Evolutionary conservation across 1,284 basidiomycete species (phyloP).

Genomic region (Cutaneotrichosporon sp.): DNA sequence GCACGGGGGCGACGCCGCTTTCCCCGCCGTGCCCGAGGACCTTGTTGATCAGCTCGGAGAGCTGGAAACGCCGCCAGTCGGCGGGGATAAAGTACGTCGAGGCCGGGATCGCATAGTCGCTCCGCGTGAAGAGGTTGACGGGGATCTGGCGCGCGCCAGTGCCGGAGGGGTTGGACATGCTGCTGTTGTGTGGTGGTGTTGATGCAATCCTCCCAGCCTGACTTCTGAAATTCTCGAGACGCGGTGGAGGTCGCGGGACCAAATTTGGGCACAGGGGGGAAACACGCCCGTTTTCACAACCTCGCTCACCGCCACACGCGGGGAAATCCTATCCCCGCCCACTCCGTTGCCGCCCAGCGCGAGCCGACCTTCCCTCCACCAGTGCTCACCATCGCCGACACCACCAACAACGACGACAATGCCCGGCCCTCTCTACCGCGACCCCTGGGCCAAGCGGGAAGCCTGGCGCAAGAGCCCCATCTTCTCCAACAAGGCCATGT

Average conservation of each 20-base stretch:
- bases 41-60: slow-evolving; percentile 98
- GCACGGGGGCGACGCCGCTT: slow-evolving; percentile 63
- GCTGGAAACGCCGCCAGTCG: slow-evolving; percentile 88
- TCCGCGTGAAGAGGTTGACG: slow-evolving; percentile 75
- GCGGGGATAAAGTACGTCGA: slow-evolving; percentile 94
- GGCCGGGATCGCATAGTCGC: slow-evolving; percentile 73
- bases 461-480: slow-evolving; percentile 89
- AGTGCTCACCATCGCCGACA: neutral
- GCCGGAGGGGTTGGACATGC: slow-evolving; percentile 28
- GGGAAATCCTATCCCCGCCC: slow-evolving; percentile 3
- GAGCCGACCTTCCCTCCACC: neutral
- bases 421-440: slow-evolving; percentile 70
- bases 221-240: neutral
- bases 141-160: slow-evolving; percentile 55
- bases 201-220: neutral
- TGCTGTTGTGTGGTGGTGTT: slow-evolving; percentile 4
- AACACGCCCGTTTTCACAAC: neutral
- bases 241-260: neutral
- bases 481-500: slow-evolving; percentile 81
- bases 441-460: slow-evolving; percentile 92
- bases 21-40: slow-evolving; percentile 65
- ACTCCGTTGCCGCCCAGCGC: neutral
- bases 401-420: slow-evolving; percentile 27
- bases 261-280: neutral
- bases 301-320: neutral